These are phyloP conservation scores for Suillus subaureus DNA, from an alignment of 768 basidiomycete genomes.

Conservation along the genomic window DNA sequence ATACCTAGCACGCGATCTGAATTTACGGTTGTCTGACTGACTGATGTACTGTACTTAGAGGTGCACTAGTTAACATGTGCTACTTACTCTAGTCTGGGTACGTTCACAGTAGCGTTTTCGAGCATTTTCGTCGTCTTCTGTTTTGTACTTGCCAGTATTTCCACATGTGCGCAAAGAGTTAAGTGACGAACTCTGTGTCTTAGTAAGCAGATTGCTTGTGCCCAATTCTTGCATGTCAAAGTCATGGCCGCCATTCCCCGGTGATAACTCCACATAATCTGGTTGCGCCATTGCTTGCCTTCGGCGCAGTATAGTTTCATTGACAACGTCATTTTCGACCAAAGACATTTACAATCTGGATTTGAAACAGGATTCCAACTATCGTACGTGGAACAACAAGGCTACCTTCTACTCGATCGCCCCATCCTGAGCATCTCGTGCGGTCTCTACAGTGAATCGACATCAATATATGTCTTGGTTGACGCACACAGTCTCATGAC, in stretches of 20 bases:
- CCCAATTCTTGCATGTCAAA: too few relatives aligned
- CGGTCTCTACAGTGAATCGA: slow-evolving; percentile 55
- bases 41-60: too few relatives aligned
- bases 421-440: slow-evolving; percentile 48
- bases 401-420: slow-evolving; percentile 30
- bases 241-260: background rate
- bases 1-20: too few relatives aligned
- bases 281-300: background rate
- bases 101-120: too few relatives aligned
- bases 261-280: background rate
- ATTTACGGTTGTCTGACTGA: too few relatives aligned
- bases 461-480: background rate
- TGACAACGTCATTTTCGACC: slow-evolving; percentile 25
- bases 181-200: too few relatives aligned
- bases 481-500: background rate
- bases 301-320: slow-evolving; percentile 22
- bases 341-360: slow-evolving; percentile 29
- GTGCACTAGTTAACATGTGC: too few relatives aligned
- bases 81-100: too few relatives aligned
- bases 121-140: too few relatives aligned
- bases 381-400: background rate
- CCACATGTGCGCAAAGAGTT: too few relatives aligned
- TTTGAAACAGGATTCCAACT: slow-evolving; percentile 16
- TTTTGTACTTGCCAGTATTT: too few relatives aligned
- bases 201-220: too few relatives aligned